Base-by-base conservation (phyloP, 768 basidiomycete species). In the Albatrellus ellisii region DNA sequence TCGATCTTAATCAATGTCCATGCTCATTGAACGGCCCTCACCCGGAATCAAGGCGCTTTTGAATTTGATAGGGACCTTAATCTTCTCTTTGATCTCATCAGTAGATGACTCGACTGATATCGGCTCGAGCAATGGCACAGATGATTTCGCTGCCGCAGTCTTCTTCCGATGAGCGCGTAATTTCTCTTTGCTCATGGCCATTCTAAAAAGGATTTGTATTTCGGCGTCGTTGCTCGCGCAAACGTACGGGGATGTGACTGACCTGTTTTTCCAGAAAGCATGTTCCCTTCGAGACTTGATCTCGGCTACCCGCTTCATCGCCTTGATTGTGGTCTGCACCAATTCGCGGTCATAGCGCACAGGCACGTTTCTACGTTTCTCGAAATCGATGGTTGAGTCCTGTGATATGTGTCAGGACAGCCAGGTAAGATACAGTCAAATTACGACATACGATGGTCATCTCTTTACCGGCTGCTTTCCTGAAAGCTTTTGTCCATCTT, bases 371-470 rank as follows among this genome's bases (percentile, higher is more conserved):
- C 95, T 77, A 50, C 95, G 80, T 65, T 99, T 99, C 71, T 99
- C 95, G 61, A 99, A 99, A 55, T 94, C 91, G 58, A 97, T 90
- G 3, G 94, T 98, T 2, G 91, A 86, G 65, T 99, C 95, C 94
- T 98, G 48, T 4, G 11, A 14, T n/a, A n/a, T n/a, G n/a, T n/a
- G n/a, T n/a, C n/a, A n/a, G n/a, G n/a, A n/a, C n/a, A n/a, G n/a
- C n/a, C n/a, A n/a, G n/a, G n/a, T n/a, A n/a, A 25, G 26, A 29
- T n/a, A 22, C 41, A 18, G 11, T 21, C 34, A 26, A 8, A 39
- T 8, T 39, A 27, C 10, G 11, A 63, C 84, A 59, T 56, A 92
- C 92, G 55, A 99, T 84, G 4, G 87, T 92, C 95, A 99, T 99
- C 67, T 99, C 95, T 66, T 98, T 99, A 40, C 95, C 95, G 39